Conservation (phyloP, 2,329 filamentous ascomycete species). For the Pezicula radicicola region DNA sequence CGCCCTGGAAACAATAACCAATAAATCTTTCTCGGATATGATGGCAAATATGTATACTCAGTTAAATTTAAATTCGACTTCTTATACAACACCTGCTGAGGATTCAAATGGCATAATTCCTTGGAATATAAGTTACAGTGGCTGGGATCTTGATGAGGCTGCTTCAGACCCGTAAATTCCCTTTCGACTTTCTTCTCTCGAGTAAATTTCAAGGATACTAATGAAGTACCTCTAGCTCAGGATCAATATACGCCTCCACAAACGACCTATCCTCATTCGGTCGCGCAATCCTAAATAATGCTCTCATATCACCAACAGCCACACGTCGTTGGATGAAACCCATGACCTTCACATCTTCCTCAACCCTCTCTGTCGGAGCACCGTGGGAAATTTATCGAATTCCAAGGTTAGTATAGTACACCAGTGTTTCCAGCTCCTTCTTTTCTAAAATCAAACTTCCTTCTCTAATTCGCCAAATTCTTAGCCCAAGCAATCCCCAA, state of each 20-base stretch:
- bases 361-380: slow-evolving; percentile 36
- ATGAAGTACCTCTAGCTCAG: slow-evolving; percentile 12
- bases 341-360: slow-evolving; percentile 32
- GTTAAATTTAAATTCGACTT: background rate
- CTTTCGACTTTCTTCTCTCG: background rate
- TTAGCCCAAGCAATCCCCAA: slow-evolving; percentile 33
- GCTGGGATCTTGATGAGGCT: background rate
- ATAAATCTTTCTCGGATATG: background rate
- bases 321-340: slow-evolving; percentile 47
- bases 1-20: background rate
- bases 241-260: slow-evolving; percentile 38
- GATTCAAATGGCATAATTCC: background rate
- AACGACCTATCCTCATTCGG: slow-evolving; percentile 39
- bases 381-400: slow-evolving; percentile 45
- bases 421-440: too few species aligned
- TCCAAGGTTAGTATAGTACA: too few species aligned
- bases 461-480: slow-evolving; percentile 12
- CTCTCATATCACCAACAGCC: slow-evolving; percentile 34
- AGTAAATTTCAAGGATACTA: background rate
- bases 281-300: slow-evolving; percentile 38
- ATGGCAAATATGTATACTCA: background rate
- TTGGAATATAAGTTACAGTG: background rate
- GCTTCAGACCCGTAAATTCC: background rate
- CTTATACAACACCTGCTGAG: background rate
- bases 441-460: too few species aligned